Percentiles rank a stretch among this genome's conserved stretches.
phyloP scores from a whole-genome alignment of 1,139 yeast species.

The Diutina ranongensis region DNA sequence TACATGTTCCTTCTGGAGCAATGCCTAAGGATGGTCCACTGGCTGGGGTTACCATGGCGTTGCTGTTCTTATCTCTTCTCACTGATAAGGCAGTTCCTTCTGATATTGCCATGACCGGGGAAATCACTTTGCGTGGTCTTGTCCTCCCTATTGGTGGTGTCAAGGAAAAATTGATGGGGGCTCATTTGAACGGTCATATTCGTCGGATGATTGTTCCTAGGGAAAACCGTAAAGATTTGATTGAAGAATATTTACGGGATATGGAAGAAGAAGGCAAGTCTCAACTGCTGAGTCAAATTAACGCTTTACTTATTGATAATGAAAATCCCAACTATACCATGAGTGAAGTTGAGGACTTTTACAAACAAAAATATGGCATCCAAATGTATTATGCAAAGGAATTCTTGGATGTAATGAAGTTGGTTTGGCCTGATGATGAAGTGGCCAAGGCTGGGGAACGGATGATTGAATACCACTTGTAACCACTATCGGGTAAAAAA shows the following conservation, averaged over 20 bases:
- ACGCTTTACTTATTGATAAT: constrained; percentile 27
- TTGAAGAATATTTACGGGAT: constrained; percentile 38
- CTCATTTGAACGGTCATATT: constrained; percentile 59
- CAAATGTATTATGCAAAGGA: constrained; percentile 57
- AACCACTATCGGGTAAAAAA: no score
- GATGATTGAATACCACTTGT: constrained; percentile 29
- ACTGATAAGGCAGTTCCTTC: constrained; percentile 56
- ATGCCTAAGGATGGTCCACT: constrained; percentile 88
- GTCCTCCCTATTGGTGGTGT: constrained; percentile 87
- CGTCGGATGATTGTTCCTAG: constrained; percentile 57
- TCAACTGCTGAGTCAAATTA: constrained; percentile 12
- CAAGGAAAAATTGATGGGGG: constrained; percentile 75
- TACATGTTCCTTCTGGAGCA: constrained; percentile 88
- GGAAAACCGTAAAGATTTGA: constrained; percentile 59
- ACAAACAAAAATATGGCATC: constrained; percentile 41
- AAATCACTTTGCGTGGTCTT: constrained; percentile 75
- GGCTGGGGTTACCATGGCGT: constrained; percentile 86
- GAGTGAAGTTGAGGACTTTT: constrained; percentile 36
- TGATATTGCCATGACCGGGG: constrained; percentile 87
- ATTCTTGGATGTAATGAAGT: constrained; percentile 63
- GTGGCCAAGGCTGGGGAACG: constrained; percentile 20
- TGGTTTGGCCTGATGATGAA: constrained; percentile 50
- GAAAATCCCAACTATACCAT: constrained; percentile 19
- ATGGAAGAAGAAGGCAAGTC: constrained; percentile 20
- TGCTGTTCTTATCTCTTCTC: constrained; percentile 64